Evolutionary conservation across 305 asterid genomes (phyloP), one percentile per base, ranked within the genome.

Genomic region (Petunia hybrid): DNA sequence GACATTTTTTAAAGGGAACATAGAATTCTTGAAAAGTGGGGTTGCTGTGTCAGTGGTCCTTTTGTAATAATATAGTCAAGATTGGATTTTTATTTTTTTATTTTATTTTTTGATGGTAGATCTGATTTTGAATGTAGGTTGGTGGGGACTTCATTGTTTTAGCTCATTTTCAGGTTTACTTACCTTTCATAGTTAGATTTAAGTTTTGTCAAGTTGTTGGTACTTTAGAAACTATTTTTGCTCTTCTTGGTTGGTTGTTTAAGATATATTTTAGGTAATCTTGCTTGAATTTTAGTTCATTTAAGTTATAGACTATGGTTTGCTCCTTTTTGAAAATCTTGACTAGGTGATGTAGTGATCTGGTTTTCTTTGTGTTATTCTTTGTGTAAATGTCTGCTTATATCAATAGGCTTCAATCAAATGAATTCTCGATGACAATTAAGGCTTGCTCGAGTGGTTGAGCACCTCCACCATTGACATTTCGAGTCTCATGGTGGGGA

Each of bases 51-150:
- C 86, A 87, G 91, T 85, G 86, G 82, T 48, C 46, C 78, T 60
- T 82, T 66, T 81, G 59, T 45, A 12, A 51, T 80, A 48, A 64
- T 35, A 43, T 51, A n/a, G 78, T 64, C 38, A 76, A 9, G 79
- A 42, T 75, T 31, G 14, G 43, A 61, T 36, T 43, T 87, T 69
- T 80, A 65, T 83, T 69, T 70, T 53, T 84, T 82, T 85, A 22
- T 22, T 22, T 22, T 22, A 22, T 22, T 22, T 22, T 22, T 22
- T 22, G 31, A 22, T 13, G 48, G 60, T 48, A 90, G 97, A 93
- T 93, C 98, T 91, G 94, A 88, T 80, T 79, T 87, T 77, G 71
- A 69, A 84, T 68, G 87, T 59, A 10, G 65, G 46, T 83, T 76
- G 86, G 81, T 82, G 43, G 66, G 64, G 81, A 41, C 80, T 78